These are phyloP conservation scores for Xylaria sp. DNA, from an alignment of 2,329 filamentous ascomycete species.

Conservation along the genomic window DNA sequence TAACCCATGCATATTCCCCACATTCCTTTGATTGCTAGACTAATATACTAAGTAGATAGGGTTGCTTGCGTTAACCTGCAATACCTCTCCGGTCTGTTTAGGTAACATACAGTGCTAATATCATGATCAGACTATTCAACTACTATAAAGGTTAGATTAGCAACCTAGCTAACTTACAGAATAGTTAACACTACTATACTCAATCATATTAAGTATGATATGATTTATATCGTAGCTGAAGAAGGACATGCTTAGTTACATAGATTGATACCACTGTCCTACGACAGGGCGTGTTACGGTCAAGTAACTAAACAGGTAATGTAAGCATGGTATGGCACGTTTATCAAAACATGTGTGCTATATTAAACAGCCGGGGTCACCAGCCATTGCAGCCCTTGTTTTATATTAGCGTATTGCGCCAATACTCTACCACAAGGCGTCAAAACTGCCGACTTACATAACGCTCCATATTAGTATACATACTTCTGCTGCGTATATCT, in stretches of 20 bases:
- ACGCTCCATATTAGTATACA: neutral
- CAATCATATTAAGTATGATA: neutral
- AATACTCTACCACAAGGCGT: neutral
- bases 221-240: neutral
- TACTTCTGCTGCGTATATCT: neutral
- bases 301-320: neutral
- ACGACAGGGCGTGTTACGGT: neutral
- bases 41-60: neutral
- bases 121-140: neutral
- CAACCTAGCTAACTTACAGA: neutral
- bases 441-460: slow-evolving; percentile 10
- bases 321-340: neutral
- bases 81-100: neutral
- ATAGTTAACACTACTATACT: neutral
- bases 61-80: neutral
- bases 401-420: neutral
- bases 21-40: slow-evolving; percentile 5
- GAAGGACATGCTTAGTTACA: neutral
- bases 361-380: neutral
- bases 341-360: neutral
- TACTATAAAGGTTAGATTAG: neutral
- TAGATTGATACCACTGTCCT: neutral
- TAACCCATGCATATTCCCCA: slow-evolving; percentile 4
- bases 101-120: slow-evolving; percentile 4
- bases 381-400: neutral